Conservation (phyloP, 2,329 filamentous ascomycete species). For the Magnaporthiopsis poae region DNA sequence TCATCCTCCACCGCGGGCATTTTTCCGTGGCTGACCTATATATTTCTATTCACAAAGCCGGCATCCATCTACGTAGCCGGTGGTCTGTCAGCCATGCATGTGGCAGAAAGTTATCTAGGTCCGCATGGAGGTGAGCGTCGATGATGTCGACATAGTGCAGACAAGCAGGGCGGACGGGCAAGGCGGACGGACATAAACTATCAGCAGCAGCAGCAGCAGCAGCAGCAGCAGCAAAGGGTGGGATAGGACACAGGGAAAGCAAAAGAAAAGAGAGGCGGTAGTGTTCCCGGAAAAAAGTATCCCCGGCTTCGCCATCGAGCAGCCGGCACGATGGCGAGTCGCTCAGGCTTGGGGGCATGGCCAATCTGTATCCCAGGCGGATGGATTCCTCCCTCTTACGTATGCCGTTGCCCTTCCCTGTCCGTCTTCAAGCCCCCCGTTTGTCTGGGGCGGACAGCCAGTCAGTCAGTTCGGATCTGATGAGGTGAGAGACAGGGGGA, state of each 20-base stretch:
- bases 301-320: neutral
- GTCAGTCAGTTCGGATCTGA: too few relatives aligned
- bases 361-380: too few relatives aligned
- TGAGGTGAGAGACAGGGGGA: neutral
- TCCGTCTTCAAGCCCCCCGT: too few relatives aligned
- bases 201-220: too few relatives aligned
- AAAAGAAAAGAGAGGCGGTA: neutral
- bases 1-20: neutral
- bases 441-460: too few relatives aligned
- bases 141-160: neutral
- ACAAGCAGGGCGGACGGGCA: neutral
- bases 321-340: neutral
- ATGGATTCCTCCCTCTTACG: neutral
- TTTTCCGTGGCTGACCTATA: neutral
- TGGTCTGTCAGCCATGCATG: too few relatives aligned
- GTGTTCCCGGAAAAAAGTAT: neutral
- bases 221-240: neutral
- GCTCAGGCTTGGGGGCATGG: neutral
- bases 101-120: neutral
- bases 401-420: neutral
- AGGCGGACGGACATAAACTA: neutral
- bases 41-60: neutral
- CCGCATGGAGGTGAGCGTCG: neutral
- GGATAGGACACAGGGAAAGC: too few relatives aligned
- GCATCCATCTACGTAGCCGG: too few relatives aligned